phyloP scores from a whole-genome alignment of 192 early-diverging fungal species.

The Entomortierella beljakovae region DNA sequence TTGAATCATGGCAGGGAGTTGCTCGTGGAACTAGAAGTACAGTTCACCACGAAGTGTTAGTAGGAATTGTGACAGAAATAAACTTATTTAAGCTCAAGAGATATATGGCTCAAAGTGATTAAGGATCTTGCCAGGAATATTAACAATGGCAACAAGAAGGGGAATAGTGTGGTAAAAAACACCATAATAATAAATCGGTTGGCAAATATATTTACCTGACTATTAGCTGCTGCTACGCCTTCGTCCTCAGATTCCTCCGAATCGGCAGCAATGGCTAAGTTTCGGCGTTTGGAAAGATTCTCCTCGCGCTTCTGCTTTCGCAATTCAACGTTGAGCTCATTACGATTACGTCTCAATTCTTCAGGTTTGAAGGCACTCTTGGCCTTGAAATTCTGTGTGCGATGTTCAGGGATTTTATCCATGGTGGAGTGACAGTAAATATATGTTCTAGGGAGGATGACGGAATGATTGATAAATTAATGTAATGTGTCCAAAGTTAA shows the following conservation, averaged over 20 bases:
- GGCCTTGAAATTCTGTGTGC: constrained; percentile 87
- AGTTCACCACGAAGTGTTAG: too few species aligned
- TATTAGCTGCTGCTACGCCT: constrained; percentile 57
- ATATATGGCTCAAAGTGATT: too few species aligned
- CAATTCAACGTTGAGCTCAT: constrained; percentile 93
- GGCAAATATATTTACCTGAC: constrained; percentile 60
- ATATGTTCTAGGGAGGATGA: too few species aligned
- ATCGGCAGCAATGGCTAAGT: constrained; percentile 70
- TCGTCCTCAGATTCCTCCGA: constrained; percentile 89
- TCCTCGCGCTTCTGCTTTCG: constrained; percentile 97
- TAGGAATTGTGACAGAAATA: too few species aligned
- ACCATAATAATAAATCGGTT: background rate
- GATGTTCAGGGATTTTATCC: constrained; percentile 68
- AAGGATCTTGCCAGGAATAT: too few species aligned
- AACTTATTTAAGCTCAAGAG: too few species aligned
- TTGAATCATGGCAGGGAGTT: constrained; percentile 82
- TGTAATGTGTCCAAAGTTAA: too few species aligned
- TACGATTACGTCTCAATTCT: constrained; percentile 92
- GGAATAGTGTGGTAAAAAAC: too few species aligned
- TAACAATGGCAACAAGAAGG: too few species aligned
- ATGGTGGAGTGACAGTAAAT: constrained; percentile 24
- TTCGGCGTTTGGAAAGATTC: constrained; percentile 91
- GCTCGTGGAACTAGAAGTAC: constrained; percentile 71
- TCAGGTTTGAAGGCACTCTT: constrained; percentile 89
- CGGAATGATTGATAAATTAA: background rate